Percentiles rank a stretch among this genome's conserved stretches.
Conservation (phyloP, 371 early-diverging fungal species). For the Mucor piriformis region DNA sequence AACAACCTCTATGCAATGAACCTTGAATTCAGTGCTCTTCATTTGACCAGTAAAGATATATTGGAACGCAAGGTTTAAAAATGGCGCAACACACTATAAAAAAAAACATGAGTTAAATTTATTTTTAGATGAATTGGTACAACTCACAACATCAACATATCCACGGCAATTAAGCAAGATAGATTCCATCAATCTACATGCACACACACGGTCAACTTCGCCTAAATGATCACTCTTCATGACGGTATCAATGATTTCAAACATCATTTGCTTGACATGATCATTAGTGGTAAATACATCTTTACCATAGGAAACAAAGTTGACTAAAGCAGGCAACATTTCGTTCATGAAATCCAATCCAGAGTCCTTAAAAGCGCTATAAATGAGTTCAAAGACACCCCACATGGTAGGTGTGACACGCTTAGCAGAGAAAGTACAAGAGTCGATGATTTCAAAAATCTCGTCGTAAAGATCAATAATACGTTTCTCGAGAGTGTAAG, state of each 20-base stretch:
- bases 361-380: constrained; percentile 73
- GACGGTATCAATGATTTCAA: constrained; percentile 73
- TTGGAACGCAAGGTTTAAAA: constrained; percentile 67
- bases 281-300: constrained; percentile 65
- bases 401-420: constrained; percentile 83
- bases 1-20: constrained; percentile 68
- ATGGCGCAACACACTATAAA: constrained; percentile 52
- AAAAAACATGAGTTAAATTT: not conserved
- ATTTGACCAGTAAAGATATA: constrained; percentile 65
- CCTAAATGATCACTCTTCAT: constrained; percentile 70
- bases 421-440: constrained; percentile 80
- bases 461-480: constrained; percentile 85
- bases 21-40: constrained; percentile 57
- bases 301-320: constrained; percentile 84
- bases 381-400: constrained; percentile 77
- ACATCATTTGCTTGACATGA: constrained; percentile 64
- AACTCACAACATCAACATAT: constrained; percentile 63
- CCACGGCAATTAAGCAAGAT: constrained; percentile 80
- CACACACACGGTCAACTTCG: constrained; percentile 74
- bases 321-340: constrained; percentile 83
- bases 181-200: constrained; percentile 79
- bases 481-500: constrained; percentile 70
- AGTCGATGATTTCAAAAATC: constrained; percentile 86
- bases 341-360: constrained; percentile 81
- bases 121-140: no score